Conservation (phyloP, 331 rosid species). For the Quercus tomentella region DNA sequence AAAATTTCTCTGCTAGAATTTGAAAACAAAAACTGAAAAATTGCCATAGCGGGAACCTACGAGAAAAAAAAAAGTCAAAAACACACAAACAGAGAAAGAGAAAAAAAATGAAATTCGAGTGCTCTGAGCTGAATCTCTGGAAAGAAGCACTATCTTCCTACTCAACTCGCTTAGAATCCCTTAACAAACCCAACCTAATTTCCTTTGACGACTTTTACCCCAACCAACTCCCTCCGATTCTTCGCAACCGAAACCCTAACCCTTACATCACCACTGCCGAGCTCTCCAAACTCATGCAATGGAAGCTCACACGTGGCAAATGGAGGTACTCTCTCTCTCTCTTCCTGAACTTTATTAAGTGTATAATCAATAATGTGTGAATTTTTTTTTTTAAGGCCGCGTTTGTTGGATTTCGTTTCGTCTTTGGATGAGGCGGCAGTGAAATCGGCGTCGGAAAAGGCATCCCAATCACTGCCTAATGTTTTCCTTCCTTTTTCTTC, state of each 20-base stretch:
- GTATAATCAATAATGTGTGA: not conserved
- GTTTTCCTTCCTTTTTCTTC: too few species aligned
- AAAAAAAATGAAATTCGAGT: slow-evolving; percentile 52
- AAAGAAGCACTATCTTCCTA: slow-evolving; percentile 54
- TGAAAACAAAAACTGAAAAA: not conserved
- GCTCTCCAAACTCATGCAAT: slow-evolving; percentile 80
- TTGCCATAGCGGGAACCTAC: not conserved
- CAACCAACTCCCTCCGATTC: slow-evolving; percentile 55
- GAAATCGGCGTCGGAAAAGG: slow-evolving; percentile 57
- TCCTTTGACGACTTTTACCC: slow-evolving; percentile 66
- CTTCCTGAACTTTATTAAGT: not conserved
- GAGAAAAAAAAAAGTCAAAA: not conserved
- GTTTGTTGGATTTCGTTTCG: slow-evolving; percentile 79
- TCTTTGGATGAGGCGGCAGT: slow-evolving; percentile 55
- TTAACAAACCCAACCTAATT: slow-evolving; percentile 50
- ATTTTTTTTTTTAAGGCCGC: slow-evolving; percentile 65
- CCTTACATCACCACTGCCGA: slow-evolving; percentile 62
- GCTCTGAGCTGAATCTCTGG: slow-evolving; percentile 46
- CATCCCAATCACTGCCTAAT: slow-evolving; percentile 66
- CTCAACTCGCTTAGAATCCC: slow-evolving; percentile 39
- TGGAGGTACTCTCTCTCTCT: slow-evolving; percentile 46
- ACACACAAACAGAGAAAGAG: not conserved
- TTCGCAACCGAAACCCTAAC: slow-evolving; percentile 80
- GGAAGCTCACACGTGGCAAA: slow-evolving; percentile 93
- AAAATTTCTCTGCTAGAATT: too few species aligned